These are phyloP conservation scores for Boletus sp. DNA, from an alignment of 768 basidiomycete species.

Conservation along the genomic window DNA sequence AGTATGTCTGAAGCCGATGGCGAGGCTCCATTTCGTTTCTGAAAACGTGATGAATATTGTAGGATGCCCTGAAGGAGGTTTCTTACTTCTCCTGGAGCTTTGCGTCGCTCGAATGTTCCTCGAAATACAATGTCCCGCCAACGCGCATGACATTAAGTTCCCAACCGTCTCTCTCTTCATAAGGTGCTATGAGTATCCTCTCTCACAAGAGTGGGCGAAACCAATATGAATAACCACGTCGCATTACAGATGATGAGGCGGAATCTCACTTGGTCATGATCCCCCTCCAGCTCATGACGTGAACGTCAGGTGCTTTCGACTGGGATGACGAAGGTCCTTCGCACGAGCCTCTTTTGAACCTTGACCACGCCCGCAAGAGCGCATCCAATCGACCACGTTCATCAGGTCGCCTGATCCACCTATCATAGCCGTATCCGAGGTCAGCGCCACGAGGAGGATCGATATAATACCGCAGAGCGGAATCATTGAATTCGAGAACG, in stretches of 20 bases:
- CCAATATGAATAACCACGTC: slow-evolving; percentile 11
- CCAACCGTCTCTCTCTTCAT: slow-evolving; percentile 79
- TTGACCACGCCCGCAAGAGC: slow-evolving; percentile 58
- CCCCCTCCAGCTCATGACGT: slow-evolving; percentile 74
- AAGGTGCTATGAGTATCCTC: slow-evolving; percentile 80
- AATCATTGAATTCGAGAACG: slow-evolving; percentile 61
- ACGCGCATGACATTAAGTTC: slow-evolving; percentile 81
- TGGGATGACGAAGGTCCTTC: slow-evolving; percentile 29
- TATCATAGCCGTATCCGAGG: slow-evolving; percentile 68
- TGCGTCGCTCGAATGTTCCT: slow-evolving; percentile 64
- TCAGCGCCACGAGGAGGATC: slow-evolving; percentile 66
- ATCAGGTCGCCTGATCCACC: slow-evolving; percentile 67
- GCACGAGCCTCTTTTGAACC: slow-evolving; percentile 38
- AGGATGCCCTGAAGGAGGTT: not conserved
- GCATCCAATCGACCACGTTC: slow-evolving; percentile 66
- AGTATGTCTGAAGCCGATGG: slow-evolving; percentile 68
- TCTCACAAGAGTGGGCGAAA: slow-evolving; percentile 34
- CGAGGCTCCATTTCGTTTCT: slow-evolving; percentile 68
- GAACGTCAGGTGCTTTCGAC: slow-evolving; percentile 40
- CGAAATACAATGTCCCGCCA: slow-evolving; percentile 68
- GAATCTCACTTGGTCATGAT: slow-evolving; percentile 74
- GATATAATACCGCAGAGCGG: slow-evolving; percentile 69
- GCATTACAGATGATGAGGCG: not conserved
- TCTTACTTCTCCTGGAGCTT: slow-evolving; percentile 64
- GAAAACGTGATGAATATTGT: not conserved